phyloP scores from a whole-genome alignment of 2,329 filamentous ascomycete species.

The Hypoxylon sp. region DNA sequence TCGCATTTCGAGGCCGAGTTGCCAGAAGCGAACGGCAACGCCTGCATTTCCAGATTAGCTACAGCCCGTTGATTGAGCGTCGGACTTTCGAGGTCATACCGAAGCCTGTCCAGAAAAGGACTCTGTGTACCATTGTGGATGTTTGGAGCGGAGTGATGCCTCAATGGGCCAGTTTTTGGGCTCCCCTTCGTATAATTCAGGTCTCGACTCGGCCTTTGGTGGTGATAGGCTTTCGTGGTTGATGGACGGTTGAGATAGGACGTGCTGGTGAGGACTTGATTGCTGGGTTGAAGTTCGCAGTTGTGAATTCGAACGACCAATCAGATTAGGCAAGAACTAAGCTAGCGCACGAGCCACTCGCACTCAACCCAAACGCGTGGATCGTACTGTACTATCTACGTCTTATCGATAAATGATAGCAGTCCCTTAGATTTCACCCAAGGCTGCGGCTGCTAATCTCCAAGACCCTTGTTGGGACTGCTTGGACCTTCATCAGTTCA shows the following conservation, averaged over 20 bases:
- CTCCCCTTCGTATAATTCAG: conserved; percentile 25
- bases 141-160: conserved; percentile 46
- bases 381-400: background rate
- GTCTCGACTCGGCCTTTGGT: conserved; percentile 24
- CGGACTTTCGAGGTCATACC: conserved; percentile 69
- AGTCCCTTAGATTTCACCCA: conserved; percentile 23
- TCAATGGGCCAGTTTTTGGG: conserved; percentile 41
- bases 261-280: conserved; percentile 21
- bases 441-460: conserved; percentile 18
- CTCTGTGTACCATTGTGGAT: conserved; percentile 70
- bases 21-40: conserved; percentile 92
- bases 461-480: background rate
- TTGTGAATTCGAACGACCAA: conserved; percentile 33
- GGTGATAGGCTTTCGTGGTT: conserved; percentile 24
- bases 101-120: conserved; percentile 91
- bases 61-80: conserved; percentile 34
- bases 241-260: conserved; percentile 34
- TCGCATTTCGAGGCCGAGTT: conserved; percentile 98
- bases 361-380: conserved; percentile 6
- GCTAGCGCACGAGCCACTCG: conserved; percentile 37
- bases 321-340: conserved; percentile 33
- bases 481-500: conserved; percentile 16
- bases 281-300: conserved; percentile 36
- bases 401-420: conserved; percentile 31
- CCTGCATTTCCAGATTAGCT: conserved; percentile 67